Conservation (phyloP, 164 flowering plant genomes). For the Vitis rotundifolia region DNA sequence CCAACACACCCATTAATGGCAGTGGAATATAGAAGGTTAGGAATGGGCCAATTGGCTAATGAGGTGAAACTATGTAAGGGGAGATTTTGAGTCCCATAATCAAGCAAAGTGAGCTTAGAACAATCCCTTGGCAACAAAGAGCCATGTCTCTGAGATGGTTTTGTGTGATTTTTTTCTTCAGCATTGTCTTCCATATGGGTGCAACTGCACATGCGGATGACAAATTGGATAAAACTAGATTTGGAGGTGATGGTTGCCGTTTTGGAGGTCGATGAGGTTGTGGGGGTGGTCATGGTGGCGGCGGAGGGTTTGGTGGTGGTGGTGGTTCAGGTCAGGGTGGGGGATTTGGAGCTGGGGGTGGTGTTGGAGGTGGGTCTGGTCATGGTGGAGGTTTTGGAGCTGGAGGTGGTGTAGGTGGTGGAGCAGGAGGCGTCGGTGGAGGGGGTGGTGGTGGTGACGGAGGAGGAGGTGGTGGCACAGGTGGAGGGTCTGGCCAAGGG, state of each 20-base stretch:
- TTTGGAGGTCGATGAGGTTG: neutral
- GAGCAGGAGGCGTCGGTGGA: constrained; percentile 30
- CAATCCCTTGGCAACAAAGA: neutral
- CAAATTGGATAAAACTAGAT: constrained; percentile 24
- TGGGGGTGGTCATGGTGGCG: neutral
- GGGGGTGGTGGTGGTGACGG: constrained; percentile 22
- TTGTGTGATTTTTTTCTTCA: constrained; percentile 17
- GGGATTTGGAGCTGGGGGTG: constrained; percentile 10
- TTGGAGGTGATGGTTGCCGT: constrained; percentile 23
- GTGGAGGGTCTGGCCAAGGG: constrained; percentile 27
- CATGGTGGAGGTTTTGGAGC: constrained; percentile 26
- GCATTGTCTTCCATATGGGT: constrained; percentile 33
- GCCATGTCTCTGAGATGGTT: constrained; percentile 31
- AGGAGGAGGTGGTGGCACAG: constrained; percentile 31
- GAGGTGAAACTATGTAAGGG: neutral
- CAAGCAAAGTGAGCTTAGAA: neutral
- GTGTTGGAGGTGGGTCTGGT: constrained; percentile 26
- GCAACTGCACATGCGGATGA: constrained; percentile 26
- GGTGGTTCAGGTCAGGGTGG: constrained; percentile 10
- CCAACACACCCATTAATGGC: no score
- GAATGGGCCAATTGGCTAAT: no score
- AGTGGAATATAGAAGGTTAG: no score
- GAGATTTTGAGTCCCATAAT: neutral
- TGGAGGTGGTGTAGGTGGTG: constrained; percentile 22
- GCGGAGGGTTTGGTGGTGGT: constrained; percentile 12